phyloP scores from a whole-genome alignment of 805 yeast species.

The Candida maesae region DNA sequence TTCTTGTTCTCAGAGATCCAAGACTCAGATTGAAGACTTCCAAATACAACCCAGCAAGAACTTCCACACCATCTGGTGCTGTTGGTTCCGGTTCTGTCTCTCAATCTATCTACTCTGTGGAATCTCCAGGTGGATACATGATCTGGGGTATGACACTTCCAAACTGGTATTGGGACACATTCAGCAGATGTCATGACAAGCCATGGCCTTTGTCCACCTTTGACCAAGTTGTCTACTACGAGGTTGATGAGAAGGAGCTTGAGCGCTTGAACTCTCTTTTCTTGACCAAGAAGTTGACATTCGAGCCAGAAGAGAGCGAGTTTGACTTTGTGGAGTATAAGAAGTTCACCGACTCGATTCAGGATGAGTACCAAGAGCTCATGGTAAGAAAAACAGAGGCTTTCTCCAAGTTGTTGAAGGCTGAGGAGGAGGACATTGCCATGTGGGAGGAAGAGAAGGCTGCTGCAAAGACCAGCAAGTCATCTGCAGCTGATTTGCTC shows the following conservation, averaged over 20 bases:
- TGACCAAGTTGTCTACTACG: constrained; percentile 92
- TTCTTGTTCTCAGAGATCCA: constrained; percentile 97
- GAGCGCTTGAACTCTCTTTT: constrained; percentile 67
- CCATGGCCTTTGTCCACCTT: constrained; percentile 93
- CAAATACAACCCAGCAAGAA: constrained; percentile 93
- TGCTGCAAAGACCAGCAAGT: constrained; percentile 50
- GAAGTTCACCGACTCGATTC: constrained; percentile 70
- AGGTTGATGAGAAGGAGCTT: constrained; percentile 79
- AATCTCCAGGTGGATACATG: constrained; percentile 96
- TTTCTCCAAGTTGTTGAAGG: constrained; percentile 76
- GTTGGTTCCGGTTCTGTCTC: constrained; percentile 98
- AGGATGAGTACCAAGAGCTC: constrained; percentile 67
- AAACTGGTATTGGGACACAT: constrained; percentile 89
- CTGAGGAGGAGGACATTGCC: constrained; percentile 69
- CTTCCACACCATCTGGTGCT: constrained; percentile 93
- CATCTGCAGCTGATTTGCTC: constrained; percentile 75
- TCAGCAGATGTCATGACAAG: constrained; percentile 55
- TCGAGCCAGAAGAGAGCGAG: constrained; percentile 68
- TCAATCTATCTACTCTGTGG: constrained; percentile 96
- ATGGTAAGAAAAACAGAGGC: constrained; percentile 43
- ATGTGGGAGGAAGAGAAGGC: constrained; percentile 43
- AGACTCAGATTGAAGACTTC: constrained; percentile 88
- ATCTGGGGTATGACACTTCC: constrained; percentile 95
- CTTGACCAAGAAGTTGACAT: constrained; percentile 72
- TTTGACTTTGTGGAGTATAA: constrained; percentile 79